Evolutionary conservation across 1,284 basidiomycete genomes (phyloP).

Genomic region (Ganoderma lucidum): DNA sequence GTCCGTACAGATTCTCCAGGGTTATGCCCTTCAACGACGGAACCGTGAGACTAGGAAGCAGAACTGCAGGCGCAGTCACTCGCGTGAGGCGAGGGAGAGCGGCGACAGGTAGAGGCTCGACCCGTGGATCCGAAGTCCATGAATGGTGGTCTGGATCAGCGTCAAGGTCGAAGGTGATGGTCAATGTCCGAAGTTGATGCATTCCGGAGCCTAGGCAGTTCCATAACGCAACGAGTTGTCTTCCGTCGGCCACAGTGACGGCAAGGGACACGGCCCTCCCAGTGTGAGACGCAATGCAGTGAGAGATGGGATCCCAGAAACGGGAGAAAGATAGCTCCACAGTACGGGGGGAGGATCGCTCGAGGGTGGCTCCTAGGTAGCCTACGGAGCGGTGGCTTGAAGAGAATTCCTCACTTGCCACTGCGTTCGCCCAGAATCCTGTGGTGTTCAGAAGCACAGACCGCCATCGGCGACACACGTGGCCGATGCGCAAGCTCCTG

Average conservation of each 20-base stretch:
- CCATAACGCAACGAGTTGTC: background rate
- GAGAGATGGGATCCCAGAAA: background rate
- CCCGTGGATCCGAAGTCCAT: background rate
- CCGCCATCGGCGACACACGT: constrained; percentile 12
- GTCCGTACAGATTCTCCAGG: background rate
- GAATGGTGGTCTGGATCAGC: background rate
- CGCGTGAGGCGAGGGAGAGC: background rate
- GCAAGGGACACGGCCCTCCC: background rate
- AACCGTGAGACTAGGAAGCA: background rate
- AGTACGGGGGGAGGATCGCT: background rate
- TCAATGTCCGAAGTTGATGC: background rate
- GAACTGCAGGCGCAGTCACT: background rate
- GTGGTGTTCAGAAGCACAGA: background rate
- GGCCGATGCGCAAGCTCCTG: background rate
- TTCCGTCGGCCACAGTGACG: background rate
- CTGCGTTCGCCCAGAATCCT: constrained; percentile 3
- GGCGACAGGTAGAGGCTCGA: background rate
- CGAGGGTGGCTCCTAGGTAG: background rate
- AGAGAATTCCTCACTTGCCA: background rate
- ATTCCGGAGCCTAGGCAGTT: background rate
- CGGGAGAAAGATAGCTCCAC: background rate
- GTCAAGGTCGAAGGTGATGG: background rate
- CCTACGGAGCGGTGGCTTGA: background rate
- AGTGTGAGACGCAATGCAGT: background rate
- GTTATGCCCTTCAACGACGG: background rate